These are phyloP conservation scores for Tetrahymena elliotti DNA, from an alignment of 73 alveolate species.

Conservation along the genomic window DNA sequence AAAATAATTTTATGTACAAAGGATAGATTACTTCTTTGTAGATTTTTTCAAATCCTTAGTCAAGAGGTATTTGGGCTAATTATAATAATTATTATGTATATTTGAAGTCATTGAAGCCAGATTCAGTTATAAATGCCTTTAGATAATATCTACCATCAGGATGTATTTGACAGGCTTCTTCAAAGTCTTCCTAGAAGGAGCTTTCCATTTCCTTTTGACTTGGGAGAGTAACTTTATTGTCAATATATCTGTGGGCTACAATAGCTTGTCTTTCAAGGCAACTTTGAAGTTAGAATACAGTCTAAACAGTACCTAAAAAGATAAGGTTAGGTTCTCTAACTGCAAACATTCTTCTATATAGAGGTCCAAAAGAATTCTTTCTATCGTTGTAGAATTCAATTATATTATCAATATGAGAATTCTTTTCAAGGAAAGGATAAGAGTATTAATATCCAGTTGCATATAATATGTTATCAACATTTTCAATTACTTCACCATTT, in stretches of 20 bases:
- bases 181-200: not conserved
- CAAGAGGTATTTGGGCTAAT: not conserved
- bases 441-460: conserved; percentile 42
- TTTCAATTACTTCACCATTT: not conserved
- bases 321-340: conserved; percentile 26
- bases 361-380: conserved; percentile 29
- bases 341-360: conserved; percentile 13
- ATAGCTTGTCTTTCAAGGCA: conserved; percentile 4
- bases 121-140: not conserved
- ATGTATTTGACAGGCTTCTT: not conserved
- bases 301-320: conserved; percentile 25
- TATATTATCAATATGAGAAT: not conserved
- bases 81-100: not conserved
- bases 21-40: not conserved
- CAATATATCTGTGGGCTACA: not conserved
- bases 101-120: not conserved
- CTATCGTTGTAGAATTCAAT: not conserved
- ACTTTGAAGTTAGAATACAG: not conserved
- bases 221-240: not conserved
- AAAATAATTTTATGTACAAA: not conserved
- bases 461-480: conserved; percentile 11
- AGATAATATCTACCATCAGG: not conserved
- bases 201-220: not conserved
- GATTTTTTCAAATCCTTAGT: not conserved
- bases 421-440: not conserved